Evolutionary conservation across 306 rosid genomes (phyloP).

Genomic region (Rosa rugosa): DNA sequence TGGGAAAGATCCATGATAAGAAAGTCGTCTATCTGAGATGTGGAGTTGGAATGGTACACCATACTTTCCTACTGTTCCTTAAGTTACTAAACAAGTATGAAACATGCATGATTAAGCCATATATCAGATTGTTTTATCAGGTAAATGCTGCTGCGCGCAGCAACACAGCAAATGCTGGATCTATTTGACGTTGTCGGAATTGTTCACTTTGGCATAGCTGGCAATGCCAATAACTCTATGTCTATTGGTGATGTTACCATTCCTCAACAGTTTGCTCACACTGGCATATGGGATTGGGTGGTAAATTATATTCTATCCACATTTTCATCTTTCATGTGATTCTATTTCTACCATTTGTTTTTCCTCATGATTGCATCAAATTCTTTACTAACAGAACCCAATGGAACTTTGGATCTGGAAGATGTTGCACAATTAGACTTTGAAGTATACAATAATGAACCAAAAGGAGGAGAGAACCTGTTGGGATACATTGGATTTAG

Average conservation of each 20-base stretch:
- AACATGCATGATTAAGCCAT: background rate
- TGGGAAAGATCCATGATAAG: slow-evolving; percentile 37
- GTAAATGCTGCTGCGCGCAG: slow-evolving; percentile 47
- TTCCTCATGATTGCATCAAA: background rate
- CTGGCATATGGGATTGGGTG: slow-evolving; percentile 54
- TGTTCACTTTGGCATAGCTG: slow-evolving; percentile 53
- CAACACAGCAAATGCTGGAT: slow-evolving; percentile 54
- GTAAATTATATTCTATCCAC: slow-evolving; percentile 17
- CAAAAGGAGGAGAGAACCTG: slow-evolving; percentile 36
- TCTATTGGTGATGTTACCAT: slow-evolving; percentile 50
- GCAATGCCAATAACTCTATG: slow-evolving; percentile 47
- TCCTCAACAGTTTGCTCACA: slow-evolving; percentile 39
- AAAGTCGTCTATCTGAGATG: slow-evolving; percentile 48
- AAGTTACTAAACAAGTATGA: background rate
- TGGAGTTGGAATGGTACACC: slow-evolving; percentile 41
- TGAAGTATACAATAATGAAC: slow-evolving; percentile 28
- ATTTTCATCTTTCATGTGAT: background rate
- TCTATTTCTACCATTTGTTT: background rate
- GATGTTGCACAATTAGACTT: slow-evolving; percentile 32
- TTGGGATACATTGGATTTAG: slow-evolving; percentile 36
- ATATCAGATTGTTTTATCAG: slow-evolving; percentile 19
- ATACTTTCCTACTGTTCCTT: background rate
- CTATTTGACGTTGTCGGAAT: slow-evolving; percentile 43
- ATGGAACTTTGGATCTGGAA: slow-evolving; percentile 12
- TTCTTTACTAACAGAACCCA: slow-evolving; percentile 28